Conservation (phyloP, 257 asterid species). For the Knoxia roxburghii region DNA sequence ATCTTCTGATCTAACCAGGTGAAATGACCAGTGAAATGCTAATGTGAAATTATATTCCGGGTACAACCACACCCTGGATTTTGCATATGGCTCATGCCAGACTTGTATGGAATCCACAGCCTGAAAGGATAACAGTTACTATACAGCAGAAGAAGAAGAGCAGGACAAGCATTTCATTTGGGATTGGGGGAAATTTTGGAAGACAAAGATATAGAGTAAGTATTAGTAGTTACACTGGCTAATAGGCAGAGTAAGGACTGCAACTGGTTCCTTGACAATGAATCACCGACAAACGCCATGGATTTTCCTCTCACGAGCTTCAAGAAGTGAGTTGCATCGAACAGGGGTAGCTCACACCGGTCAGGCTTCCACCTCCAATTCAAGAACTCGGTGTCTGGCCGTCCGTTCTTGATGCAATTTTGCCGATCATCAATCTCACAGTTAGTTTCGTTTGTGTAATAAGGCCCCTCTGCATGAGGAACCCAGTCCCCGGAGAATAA, state of each 20-base stretch:
- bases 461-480: constrained; percentile 49
- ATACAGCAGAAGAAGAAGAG: background rate
- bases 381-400: constrained; percentile 31
- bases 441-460: constrained; percentile 43
- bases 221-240: constrained; percentile 47
- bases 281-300: constrained; percentile 77
- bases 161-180: too few species aligned
- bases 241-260: constrained; percentile 76
- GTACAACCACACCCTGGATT: constrained; percentile 44
- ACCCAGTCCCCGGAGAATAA: constrained; percentile 59
- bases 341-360: constrained; percentile 48
- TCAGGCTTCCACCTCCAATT: constrained; percentile 43
- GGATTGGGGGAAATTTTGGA: too few species aligned
- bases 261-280: constrained; percentile 67
- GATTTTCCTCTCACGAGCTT: constrained; percentile 52
- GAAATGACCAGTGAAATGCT: constrained; percentile 48
- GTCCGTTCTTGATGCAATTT: constrained; percentile 34
- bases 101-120: constrained; percentile 49
- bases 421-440: constrained; percentile 33
- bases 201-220: too few species aligned
- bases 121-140: constrained; percentile 21
- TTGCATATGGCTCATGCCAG: constrained; percentile 35
- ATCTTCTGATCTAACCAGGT: constrained; percentile 39
- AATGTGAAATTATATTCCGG: constrained; percentile 48
- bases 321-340: constrained; percentile 52